These are phyloP conservation scores for Piromyces sp. DNA, from an alignment of 192 early-diverging fungal genomes.

Conservation along the genomic window DNA sequence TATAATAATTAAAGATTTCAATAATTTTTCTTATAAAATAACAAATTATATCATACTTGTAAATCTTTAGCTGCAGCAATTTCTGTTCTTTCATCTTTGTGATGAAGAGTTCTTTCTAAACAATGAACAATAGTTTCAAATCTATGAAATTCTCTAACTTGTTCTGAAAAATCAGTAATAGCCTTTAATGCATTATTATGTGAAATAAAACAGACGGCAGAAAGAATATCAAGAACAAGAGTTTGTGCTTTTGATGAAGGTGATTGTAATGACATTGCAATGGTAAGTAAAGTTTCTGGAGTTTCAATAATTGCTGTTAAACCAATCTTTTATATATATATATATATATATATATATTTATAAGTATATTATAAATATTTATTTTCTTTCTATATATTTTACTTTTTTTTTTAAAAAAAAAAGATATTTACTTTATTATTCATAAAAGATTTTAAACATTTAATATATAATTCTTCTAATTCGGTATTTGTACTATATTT, in stretches of 20 bases:
- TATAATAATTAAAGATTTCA: too few relatives aligned
- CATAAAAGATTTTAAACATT: neutral
- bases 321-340: slow-evolving; percentile 10
- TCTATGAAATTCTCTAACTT: neutral
- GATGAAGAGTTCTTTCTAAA: neutral
- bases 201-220: slow-evolving; percentile 31
- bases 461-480: neutral
- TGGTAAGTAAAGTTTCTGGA: slow-evolving; percentile 17
- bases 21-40: too few relatives aligned
- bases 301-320: slow-evolving; percentile 29
- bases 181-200: slow-evolving; percentile 7
- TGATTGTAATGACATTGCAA: slow-evolving; percentile 25
- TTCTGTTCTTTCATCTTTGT: neutral
- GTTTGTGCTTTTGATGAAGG: slow-evolving; percentile 17
- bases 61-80: neutral
- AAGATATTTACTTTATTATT: neutral
- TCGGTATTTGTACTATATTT: neutral
- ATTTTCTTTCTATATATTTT: too few relatives aligned
- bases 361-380: too few relatives aligned
- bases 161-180: neutral
- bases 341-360: neutral
- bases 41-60: neutral
- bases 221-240: slow-evolving; percentile 29
- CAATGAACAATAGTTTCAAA: neutral
- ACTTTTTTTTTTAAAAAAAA: too few relatives aligned